These are phyloP conservation scores for Penicillium desertorum DNA, from an alignment of 495 filamentous ascomycete genomes.

Conservation along the genomic window DNA sequence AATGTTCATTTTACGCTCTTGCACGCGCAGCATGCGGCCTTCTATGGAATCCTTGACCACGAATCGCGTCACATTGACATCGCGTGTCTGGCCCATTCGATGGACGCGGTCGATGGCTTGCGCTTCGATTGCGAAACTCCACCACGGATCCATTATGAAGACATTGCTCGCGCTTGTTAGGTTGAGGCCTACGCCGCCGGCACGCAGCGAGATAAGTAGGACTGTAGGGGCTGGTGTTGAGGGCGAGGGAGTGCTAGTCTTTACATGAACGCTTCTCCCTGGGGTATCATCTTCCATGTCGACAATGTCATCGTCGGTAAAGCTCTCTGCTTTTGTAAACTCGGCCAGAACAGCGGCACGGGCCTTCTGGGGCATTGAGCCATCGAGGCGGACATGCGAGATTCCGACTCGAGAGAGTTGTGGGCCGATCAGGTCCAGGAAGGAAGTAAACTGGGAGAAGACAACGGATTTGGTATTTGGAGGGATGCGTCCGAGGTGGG, in stretches of 20 bases:
- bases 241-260: constrained; percentile 33
- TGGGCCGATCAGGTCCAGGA: constrained; percentile 84
- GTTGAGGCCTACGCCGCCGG: constrained; percentile 92
- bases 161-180: constrained; percentile 84
- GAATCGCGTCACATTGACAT: constrained; percentile 83
- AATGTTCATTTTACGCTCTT: constrained; percentile 86
- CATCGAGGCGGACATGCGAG: constrained; percentile 82
- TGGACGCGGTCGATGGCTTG: constrained; percentile 99
- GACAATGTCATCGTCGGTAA: constrained; percentile 35
- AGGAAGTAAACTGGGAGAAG: constrained; percentile 96
- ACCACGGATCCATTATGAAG: constrained; percentile 99
- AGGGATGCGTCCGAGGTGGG: constrained; percentile 66
- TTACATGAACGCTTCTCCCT: not conserved
- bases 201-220: constrained; percentile 79
- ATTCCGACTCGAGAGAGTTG: constrained; percentile 71
- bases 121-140: constrained; percentile 94
- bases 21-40: constrained; percentile 88
- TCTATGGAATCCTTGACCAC: constrained; percentile 90
- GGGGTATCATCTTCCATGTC: constrained; percentile 29
- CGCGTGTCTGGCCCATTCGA: constrained; percentile 89
- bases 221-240: constrained; percentile 43
- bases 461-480: constrained; percentile 83
- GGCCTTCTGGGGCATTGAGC: constrained; percentile 81
- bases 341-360: constrained; percentile 71
- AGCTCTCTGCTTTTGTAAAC: constrained; percentile 56